Evolutionary conservation across 2,329 filamentous ascomycete genomes (phyloP).

Genomic region (Nectriaceae sp.): DNA sequence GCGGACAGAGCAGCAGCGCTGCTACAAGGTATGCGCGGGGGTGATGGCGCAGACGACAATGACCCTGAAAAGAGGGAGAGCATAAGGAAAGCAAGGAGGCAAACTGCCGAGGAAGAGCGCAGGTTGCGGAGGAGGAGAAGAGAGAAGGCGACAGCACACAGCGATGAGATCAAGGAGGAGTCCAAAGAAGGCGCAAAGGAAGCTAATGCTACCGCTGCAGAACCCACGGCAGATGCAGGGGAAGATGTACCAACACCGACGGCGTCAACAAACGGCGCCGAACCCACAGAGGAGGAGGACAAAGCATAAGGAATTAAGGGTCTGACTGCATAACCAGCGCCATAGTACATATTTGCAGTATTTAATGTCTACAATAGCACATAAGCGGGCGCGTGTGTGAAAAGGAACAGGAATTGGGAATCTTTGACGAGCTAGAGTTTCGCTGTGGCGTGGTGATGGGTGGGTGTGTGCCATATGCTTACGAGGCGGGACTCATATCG

Average conservation of each 20-base stretch:
- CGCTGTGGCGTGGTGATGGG: too few species aligned
- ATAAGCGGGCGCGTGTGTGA: slow-evolving; percentile 12
- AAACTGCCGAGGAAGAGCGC: slow-evolving; percentile 80
- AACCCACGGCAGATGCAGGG: too few species aligned
- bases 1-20: slow-evolving; percentile 82
- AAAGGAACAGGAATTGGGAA: slow-evolving; percentile 8
- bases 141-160: slow-evolving; percentile 54
- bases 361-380: slow-evolving; percentile 40
- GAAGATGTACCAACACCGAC: slow-evolving; percentile 23
- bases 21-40: slow-evolving; percentile 78
- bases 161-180: slow-evolving; percentile 27
- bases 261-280: slow-evolving; percentile 14
- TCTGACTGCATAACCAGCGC: slow-evolving; percentile 16
- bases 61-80: slow-evolving; percentile 56
- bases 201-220: slow-evolving; percentile 10
- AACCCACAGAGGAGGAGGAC: slow-evolving; percentile 13
- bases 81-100: slow-evolving; percentile 61
- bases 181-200: slow-evolving; percentile 19
- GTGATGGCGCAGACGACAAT: slow-evolving; percentile 57
- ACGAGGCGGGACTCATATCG: too few species aligned
- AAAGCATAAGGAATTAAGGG: slow-evolving; percentile 21
- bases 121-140: slow-evolving; percentile 66
- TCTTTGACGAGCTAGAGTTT: too few species aligned
- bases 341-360: too few species aligned
- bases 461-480: too few species aligned